Evolutionary conservation across 2,329 filamentous ascomycete genomes (phyloP).

Genomic region (Alternaria burnsii): DNA sequence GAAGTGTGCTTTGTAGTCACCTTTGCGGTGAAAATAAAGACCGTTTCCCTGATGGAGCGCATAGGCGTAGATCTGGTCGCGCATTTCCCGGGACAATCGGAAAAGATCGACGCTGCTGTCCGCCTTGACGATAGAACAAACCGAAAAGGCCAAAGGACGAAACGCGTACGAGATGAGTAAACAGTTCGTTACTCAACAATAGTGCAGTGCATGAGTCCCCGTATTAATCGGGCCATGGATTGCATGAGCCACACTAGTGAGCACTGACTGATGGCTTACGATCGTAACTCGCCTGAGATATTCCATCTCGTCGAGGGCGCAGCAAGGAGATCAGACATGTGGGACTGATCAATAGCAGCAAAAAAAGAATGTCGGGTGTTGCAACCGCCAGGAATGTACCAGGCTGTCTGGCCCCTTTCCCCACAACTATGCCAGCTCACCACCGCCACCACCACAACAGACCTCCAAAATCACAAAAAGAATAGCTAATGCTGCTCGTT

Average conservation of each 20-base stretch:
- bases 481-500: not conserved
- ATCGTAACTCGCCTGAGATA: not conserved
- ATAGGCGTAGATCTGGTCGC: not conserved
- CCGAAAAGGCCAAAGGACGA: not conserved
- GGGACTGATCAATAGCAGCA: not conserved
- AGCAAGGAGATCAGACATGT: not conserved
- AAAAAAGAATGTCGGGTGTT: not conserved
- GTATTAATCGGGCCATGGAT: not conserved
- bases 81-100: not conserved
- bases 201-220: not conserved
- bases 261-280: not conserved
- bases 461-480: not conserved
- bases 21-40: not conserved
- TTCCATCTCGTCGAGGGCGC: too few species aligned
- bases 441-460: not conserved
- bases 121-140: not conserved
- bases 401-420: not conserved
- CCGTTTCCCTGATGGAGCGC: not conserved
- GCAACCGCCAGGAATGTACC: slow-evolving; percentile 6
- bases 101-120: not conserved
- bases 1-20: not conserved
- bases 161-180: not conserved
- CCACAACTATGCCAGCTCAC: not conserved
- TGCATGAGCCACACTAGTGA: not conserved
- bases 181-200: not conserved